Conservation (phyloP, 106 monocot species). For the Apostasia ramifera region DNA sequence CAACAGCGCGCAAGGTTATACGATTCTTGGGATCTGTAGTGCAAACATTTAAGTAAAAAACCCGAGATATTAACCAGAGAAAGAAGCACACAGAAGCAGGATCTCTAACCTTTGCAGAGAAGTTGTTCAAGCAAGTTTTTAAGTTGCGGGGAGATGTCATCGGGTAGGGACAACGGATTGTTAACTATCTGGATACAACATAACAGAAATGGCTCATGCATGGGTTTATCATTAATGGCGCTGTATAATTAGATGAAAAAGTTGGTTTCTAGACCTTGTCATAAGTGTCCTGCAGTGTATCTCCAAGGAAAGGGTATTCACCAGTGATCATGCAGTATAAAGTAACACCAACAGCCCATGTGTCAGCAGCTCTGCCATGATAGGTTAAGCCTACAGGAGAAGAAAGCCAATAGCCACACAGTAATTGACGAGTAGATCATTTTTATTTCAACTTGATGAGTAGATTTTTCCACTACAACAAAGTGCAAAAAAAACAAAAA, state of each 20-base stretch:
- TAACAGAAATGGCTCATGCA: not conserved
- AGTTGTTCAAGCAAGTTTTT: conserved; percentile 45
- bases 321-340: conserved; percentile 69
- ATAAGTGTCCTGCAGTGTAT: conserved; percentile 62
- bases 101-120: conserved; percentile 49
- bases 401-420: not conserved
- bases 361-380: conserved; percentile 56
- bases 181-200: conserved; percentile 36
- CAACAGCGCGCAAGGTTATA: conserved; percentile 42
- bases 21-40: conserved; percentile 57
- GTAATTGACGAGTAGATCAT: too few relatives aligned
- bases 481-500: too few relatives aligned
- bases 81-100: not conserved
- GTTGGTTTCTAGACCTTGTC: conserved; percentile 31
- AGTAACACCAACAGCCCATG: conserved; percentile 69
- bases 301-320: conserved; percentile 58
- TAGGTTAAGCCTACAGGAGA: conserved; percentile 52
- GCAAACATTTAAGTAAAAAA: not conserved
- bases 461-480: too few relatives aligned
- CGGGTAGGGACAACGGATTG: conserved; percentile 29
- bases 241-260: not conserved
- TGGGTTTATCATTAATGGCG: too few relatives aligned
- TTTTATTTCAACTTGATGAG: too few relatives aligned
- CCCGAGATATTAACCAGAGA: not conserved
- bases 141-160: conserved; percentile 39